phyloP scores from a whole-genome alignment of 1,139 yeast genomes.

The Meyerozyma smithsonii region DNA sequence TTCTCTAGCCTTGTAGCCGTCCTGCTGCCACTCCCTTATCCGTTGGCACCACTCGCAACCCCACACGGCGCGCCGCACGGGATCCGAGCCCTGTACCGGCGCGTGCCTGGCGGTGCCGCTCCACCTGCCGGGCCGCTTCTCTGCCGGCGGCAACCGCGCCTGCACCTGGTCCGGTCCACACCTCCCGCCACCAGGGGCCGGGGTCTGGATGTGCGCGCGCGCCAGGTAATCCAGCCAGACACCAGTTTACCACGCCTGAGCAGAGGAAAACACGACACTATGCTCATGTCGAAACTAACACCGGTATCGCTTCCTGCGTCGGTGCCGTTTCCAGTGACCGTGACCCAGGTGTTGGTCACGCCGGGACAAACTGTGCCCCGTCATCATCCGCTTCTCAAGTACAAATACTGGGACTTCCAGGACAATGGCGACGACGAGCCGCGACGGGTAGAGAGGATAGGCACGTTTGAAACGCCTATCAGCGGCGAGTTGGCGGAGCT shows the following conservation, averaged over 20 bases:
- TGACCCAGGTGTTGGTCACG: constrained; percentile 44
- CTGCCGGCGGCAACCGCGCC: no score
- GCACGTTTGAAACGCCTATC: constrained; percentile 78
- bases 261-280: not conserved
- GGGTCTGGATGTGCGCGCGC: not conserved
- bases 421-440: constrained; percentile 51
- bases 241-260: not conserved
- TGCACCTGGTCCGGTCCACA: no score
- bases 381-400: constrained; percentile 54
- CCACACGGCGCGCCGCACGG: no score
- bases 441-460: constrained; percentile 54
- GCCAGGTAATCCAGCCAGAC: not conserved
- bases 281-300: constrained; percentile 33
- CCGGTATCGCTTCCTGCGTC: constrained; percentile 47
- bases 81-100: no score
- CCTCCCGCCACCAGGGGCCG: not conserved
- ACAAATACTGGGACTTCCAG: constrained; percentile 65
- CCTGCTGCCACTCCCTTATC: no score
- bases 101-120: no score
- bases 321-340: constrained; percentile 66
- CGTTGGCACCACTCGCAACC: no score
- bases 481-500: constrained; percentile 61
- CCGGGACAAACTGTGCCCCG: constrained; percentile 46
- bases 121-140: no score
- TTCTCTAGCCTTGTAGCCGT: no score